phyloP scores from a whole-genome alignment of 179 eudicot genomes.

The Silene noctiflora region DNA sequence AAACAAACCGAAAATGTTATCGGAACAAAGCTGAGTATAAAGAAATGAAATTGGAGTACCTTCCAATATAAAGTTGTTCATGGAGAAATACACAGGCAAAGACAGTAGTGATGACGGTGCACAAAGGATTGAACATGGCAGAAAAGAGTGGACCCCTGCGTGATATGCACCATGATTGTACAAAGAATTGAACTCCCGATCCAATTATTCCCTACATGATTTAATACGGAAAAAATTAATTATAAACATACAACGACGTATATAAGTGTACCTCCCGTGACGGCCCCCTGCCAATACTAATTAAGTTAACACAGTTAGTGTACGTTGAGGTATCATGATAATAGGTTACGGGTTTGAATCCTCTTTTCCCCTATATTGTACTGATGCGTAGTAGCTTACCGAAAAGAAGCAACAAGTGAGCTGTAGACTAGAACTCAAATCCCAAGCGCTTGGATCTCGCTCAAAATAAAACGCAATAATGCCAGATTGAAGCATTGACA shows the following conservation, averaged over 20 bases:
- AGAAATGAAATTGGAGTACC: conserved; percentile 31
- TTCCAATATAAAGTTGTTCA: conserved; percentile 54
- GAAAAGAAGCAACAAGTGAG: conserved; percentile 37
- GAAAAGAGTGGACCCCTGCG: conserved; percentile 55
- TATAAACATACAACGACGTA: too few species aligned
- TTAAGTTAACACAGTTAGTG: too few species aligned
- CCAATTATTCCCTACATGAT: conserved; percentile 24
- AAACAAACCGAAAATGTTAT: too few species aligned
- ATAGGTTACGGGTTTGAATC: too few species aligned
- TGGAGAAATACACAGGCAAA: conserved; percentile 43
- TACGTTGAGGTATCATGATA: too few species aligned
- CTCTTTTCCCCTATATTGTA: neutral
- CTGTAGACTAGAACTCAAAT: conserved; percentile 39
- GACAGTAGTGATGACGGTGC: conserved; percentile 48
- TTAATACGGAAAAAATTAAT: too few species aligned
- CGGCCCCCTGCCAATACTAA: too few species aligned
- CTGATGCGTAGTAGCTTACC: conserved; percentile 24
- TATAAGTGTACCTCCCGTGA: too few species aligned
- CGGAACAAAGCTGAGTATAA: neutral
- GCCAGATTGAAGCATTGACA: conserved; percentile 9
- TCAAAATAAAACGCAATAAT: conserved; percentile 32
- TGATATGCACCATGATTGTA: conserved; percentile 64
- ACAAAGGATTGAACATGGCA: conserved; percentile 60
- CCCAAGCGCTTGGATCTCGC: conserved; percentile 40
- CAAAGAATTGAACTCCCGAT: conserved; percentile 37